phyloP scores from a whole-genome alignment of 805 yeast species.

The Starmerella gropengiesseri region DNA sequence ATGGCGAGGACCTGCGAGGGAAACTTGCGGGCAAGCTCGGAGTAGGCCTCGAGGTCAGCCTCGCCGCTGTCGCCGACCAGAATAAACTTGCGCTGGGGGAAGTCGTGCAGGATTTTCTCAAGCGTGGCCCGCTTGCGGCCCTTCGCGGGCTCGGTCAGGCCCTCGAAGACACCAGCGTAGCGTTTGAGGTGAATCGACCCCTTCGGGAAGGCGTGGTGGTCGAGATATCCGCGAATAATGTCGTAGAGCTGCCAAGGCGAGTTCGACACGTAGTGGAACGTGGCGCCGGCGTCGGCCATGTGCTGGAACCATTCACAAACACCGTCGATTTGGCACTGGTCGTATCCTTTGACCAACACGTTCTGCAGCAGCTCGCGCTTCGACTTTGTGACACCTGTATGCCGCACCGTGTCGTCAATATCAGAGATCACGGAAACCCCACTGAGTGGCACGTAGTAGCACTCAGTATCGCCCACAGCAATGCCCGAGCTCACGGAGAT shows the following conservation, averaged over 20 bases:
- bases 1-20: constrained; percentile 64
- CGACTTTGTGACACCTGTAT: constrained; percentile 83
- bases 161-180: constrained; percentile 68
- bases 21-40: constrained; percentile 47
- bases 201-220: constrained; percentile 47
- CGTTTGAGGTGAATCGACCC: constrained; percentile 84
- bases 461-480: constrained; percentile 8
- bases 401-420: constrained; percentile 86
- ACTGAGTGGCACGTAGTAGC: constrained; percentile 18
- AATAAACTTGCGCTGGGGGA: constrained; percentile 65
- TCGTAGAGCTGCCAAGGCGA: constrained; percentile 84
- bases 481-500: constrained; percentile 10
- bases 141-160: constrained; percentile 77
- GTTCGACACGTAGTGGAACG: constrained; percentile 90
- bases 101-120: constrained; percentile 53
- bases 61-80: constrained; percentile 95
- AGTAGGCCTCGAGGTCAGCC: constrained; percentile 84
- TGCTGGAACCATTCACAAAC: constrained; percentile 60
- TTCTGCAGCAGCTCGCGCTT: constrained; percentile 73
- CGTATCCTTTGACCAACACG: constrained; percentile 55
- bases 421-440: constrained; percentile 78
- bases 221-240: constrained; percentile 47
- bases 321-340: constrained; percentile 62
- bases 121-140: constrained; percentile 66
- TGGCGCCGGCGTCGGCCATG: constrained; percentile 40